A percentile compares a stretch with the other conserved stretches of the same genome.
Conservation (phyloP, 345 rosid species). For the Noccaea caerulescens region DNA sequence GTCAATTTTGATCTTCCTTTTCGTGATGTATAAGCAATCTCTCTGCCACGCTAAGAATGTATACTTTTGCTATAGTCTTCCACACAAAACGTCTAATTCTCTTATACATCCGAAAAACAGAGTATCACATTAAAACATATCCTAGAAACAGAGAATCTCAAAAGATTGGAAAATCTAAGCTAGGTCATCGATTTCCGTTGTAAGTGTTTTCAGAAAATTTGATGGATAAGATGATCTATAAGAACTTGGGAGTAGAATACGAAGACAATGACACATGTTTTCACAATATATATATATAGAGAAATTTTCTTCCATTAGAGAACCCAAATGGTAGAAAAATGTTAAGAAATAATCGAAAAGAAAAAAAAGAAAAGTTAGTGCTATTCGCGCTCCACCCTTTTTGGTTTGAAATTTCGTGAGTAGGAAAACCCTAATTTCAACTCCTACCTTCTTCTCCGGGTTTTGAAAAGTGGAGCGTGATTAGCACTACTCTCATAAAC, state of each 20-base stretch:
- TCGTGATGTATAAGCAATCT: conserved; percentile 47
- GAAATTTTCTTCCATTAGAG: conserved; percentile 46
- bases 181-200: not conserved
- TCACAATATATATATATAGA: conserved; percentile 35
- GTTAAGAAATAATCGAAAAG: conserved; percentile 15
- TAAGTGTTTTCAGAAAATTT: not conserved
- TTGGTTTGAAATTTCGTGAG: not conserved
- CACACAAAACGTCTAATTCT: conserved; percentile 26
- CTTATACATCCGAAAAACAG: conserved; percentile 29
- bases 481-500: conserved; percentile 58
- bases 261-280: conserved; percentile 40
- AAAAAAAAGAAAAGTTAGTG: conserved; percentile 48
- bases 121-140: not conserved
- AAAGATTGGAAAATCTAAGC: not conserved
- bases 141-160: not conserved
- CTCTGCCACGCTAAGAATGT: conserved; percentile 48
- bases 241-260: conserved; percentile 10
- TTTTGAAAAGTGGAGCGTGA: conserved; percentile 58
- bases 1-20: conserved; percentile 41
- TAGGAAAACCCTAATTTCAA: conserved; percentile 37
- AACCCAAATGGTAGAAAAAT: conserved; percentile 41
- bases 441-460: conserved; percentile 34
- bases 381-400: conserved; percentile 59
- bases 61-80: conserved; percentile 23
- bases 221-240: conserved; percentile 7